phyloP scores from a whole-genome alignment of 169 alveolate species.

The Cryptosporidium baileyi region DNA sequence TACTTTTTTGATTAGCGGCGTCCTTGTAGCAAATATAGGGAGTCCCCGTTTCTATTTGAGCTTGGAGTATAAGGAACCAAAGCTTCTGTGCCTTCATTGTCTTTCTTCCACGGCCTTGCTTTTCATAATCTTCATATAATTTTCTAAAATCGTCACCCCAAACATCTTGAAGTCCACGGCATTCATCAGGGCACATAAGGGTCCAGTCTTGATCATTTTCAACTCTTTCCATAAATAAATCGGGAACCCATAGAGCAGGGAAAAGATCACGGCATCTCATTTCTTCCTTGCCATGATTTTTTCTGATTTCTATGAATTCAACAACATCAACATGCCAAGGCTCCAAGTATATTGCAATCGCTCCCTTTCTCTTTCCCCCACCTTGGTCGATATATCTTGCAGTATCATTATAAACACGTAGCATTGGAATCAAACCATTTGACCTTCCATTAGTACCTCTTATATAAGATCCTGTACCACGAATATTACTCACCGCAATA shows the following conservation, averaged over 20 bases:
- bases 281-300: constrained; percentile 98
- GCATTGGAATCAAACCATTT: constrained; percentile 98
- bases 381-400: constrained; percentile 84
- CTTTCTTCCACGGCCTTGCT: constrained; percentile 90
- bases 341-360: constrained; percentile 97
- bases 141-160: constrained; percentile 95
- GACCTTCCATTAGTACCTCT: constrained; percentile 97
- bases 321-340: constrained; percentile 99
- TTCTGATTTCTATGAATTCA: constrained; percentile 92
- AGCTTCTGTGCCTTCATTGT: constrained; percentile 94
- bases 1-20: constrained; percentile 93
- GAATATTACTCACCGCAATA: constrained; percentile 91
- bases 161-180: constrained; percentile 92
- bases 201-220: constrained; percentile 94
- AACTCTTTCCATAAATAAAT: constrained; percentile 97
- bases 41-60: constrained; percentile 99
- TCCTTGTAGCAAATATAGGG: constrained; percentile 98
- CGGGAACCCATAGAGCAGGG: constrained; percentile 99
- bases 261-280: constrained; percentile 96
- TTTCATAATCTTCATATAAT: constrained; percentile 86
- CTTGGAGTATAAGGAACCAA: constrained; percentile 95
- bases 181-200: constrained; percentile 98
- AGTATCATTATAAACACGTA: constrained; percentile 92
- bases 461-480: constrained; percentile 95
- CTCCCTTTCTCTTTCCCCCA: constrained; percentile 96